Evolutionary conservation across 2,329 filamentous ascomycete genomes (phyloP), one percentile per base, ranked within the genome.

Genomic region (Aquanectria penicillioides): DNA sequence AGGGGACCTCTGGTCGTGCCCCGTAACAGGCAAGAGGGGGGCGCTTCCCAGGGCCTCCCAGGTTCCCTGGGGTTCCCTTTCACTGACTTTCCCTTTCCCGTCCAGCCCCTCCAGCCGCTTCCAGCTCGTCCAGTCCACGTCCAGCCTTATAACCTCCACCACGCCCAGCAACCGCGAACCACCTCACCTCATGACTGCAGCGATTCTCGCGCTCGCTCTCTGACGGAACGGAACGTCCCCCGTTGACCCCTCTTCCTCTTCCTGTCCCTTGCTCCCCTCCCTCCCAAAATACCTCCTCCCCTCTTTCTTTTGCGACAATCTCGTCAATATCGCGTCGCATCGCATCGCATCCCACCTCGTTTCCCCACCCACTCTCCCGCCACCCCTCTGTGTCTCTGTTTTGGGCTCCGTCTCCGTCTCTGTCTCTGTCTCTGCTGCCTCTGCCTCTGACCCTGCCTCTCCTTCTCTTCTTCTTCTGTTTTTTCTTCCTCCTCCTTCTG

Each of bases 151-250:
- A 59, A 59, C 57, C 46, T 57, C 48, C 46, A 61, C 59, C 55
- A 58, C 28, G 55, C 34, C 47, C 48, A 52, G 55, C 41, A 34
- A 47, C 55, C 33, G 55, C 55, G 55, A 58, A 52, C 52, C 40
- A 58, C 56, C 57, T 54, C 57, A 59, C 46, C 63, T 64, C 61
- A 69, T 69, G 67, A 70, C 64, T 69, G 66, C 50, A 57, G 67
- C 62, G 59, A 55, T 64, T 57, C 44, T 65, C 63, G 46, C 62
- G 47, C 47, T 65, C 63, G 48, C 60, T 63, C 62, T 66, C 57
- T 69, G 66, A 69, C 67, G 67, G 67, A 66, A 69, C 67, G 64
- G 64, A 66, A 37, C 61, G 58, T 59, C 67, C 65, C 61, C 55
- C 46, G 38, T 50, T 40, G 25, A 33, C 47, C 58, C 50, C 49